A percentile compares a stretch with the other conserved stretches of the same genome.
phyloP scores from a whole-genome alignment of 2,329 filamentous ascomycete genomes.

The Paecilomyces formosus region DNA sequence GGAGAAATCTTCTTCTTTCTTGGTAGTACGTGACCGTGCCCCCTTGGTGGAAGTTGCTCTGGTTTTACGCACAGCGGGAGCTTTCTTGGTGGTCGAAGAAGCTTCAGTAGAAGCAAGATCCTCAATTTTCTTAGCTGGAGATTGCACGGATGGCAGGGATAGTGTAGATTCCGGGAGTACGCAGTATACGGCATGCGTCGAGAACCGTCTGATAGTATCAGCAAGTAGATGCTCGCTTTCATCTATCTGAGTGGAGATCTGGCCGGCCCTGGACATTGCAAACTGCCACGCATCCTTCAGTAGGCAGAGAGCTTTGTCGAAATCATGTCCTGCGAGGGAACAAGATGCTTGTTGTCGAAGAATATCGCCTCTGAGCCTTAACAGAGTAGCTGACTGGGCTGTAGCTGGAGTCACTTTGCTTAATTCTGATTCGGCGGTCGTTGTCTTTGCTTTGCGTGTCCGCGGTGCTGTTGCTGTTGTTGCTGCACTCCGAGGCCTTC shows the following conservation, averaged over 20 bases:
- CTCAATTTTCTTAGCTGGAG: constrained; percentile 18
- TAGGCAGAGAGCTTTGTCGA: constrained; percentile 49
- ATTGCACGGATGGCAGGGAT: constrained; percentile 65
- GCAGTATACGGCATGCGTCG: constrained; percentile 75
- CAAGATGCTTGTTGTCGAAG: constrained; percentile 45
- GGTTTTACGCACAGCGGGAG: constrained; percentile 15
- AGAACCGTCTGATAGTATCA: constrained; percentile 48
- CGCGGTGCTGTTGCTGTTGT: constrained; percentile 14
- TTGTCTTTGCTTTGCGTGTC: constrained; percentile 23
- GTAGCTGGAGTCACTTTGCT: constrained; percentile 9
- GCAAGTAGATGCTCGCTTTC: constrained; percentile 30
- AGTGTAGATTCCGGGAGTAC: constrained; percentile 89
- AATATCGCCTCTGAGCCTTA: constrained; percentile 42
- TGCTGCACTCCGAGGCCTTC: constrained; percentile 15
- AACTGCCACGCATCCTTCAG: constrained; percentile 36
- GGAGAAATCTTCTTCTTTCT: constrained; percentile 27
- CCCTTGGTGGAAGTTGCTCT: constrained; percentile 18
- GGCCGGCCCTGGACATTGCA: constrained; percentile 47
- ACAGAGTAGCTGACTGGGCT: constrained; percentile 30
- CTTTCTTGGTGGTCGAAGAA: constrained; percentile 20
- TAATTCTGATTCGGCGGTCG: constrained; percentile 13
- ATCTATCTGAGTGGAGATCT: constrained; percentile 45
- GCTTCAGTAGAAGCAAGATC: constrained; percentile 36
- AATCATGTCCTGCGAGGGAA: constrained; percentile 41
- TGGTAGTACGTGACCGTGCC: constrained; percentile 18